Base-by-base conservation (phyloP, 2,329 filamentous ascomycete species). In the Aureobasidium sp. region DNA sequence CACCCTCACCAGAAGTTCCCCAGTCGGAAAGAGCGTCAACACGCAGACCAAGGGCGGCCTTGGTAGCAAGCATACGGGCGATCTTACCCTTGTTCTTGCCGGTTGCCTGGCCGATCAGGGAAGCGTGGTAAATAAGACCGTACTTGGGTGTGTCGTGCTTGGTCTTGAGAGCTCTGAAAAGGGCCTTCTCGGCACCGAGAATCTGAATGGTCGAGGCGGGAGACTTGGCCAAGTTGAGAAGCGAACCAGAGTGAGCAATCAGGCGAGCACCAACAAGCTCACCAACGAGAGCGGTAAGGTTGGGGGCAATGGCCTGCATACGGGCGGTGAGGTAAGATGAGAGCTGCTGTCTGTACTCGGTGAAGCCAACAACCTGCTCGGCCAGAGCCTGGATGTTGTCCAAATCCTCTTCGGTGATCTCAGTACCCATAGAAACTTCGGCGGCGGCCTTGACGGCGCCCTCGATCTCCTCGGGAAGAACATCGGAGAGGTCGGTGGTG, bases 31-130 rank as follows among this genome's bases (percentile, higher is more conserved):
- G 83, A 31, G 94, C 91, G 76, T 99, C 94, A 55, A 96, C 89
- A 78, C 94, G 91, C 53, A 97, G 82, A 81, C 92, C 92, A 56
- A 99, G 85, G 29, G 94, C 91, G 51, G 93, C 87, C 82, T 97
- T 97, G 68, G 93, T 89, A 53, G 94, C 89, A 65, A 99, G 84
- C 82, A 96, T 91, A 83, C 94, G 90, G 45, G 94, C 94, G 72
- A 99, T 96, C 83, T 99, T 99, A 70, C 94, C 94, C 87, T 99
- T 99, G 82, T 97, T 97, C 81, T 91, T 93, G 71, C 94, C 94
- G 22, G 90, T 96, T 34, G 94, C 94, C 79, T 99, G 94, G 48
- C 94, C 95, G 67, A 99, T 95, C 49, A 99, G 84, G 31, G 90
- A 94, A 53, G 90, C 89, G 77, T 96, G 89, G 79, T 94, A 95